Percentiles rank a stretch among this genome's conserved stretches.
phyloP scores from a whole-genome alignment of 192 early-diverging fungal genomes.

The Rhizophagus clarus region DNA sequence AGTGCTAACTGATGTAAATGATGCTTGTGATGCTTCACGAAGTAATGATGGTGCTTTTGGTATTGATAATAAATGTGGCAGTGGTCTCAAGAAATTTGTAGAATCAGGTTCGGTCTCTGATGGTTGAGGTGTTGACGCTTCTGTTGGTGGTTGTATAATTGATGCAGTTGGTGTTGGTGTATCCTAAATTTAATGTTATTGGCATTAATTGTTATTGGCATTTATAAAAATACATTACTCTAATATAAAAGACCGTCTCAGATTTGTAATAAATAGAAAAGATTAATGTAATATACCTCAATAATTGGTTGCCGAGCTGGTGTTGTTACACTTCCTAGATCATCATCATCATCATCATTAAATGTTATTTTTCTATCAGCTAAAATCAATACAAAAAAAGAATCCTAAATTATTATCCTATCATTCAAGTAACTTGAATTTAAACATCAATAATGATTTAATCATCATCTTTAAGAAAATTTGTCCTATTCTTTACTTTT shows the following conservation, averaged over 20 bases:
- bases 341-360: slow-evolving; percentile 47
- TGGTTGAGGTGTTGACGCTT: slow-evolving; percentile 30
- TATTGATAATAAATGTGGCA: slow-evolving; percentile 2
- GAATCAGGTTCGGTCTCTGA: slow-evolving; percentile 24
- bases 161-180: slow-evolving; percentile 28
- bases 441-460: too few relatives aligned
- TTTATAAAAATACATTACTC: not conserved
- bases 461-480: too few relatives aligned
- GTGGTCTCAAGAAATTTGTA: slow-evolving; percentile 3
- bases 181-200: slow-evolving; percentile 7
- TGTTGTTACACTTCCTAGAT: slow-evolving; percentile 16
- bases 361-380: slow-evolving; percentile 46
- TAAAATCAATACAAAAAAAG: slow-evolving; percentile 1
- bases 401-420: not conserved
- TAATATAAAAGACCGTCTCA: too few relatives aligned
- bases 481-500: too few relatives aligned
- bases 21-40: slow-evolving; percentile 20
- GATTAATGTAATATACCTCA: not conserved
- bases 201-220: not conserved
- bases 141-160: slow-evolving; percentile 22
- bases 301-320: not conserved
- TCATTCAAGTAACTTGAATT: too few relatives aligned
- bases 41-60: slow-evolving; percentile 11
- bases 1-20: slow-evolving; percentile 8
- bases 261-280: too few relatives aligned